Conservation (phyloP, 2,329 filamentous ascomycete genomes). For the Fusarium humuli region DNA sequence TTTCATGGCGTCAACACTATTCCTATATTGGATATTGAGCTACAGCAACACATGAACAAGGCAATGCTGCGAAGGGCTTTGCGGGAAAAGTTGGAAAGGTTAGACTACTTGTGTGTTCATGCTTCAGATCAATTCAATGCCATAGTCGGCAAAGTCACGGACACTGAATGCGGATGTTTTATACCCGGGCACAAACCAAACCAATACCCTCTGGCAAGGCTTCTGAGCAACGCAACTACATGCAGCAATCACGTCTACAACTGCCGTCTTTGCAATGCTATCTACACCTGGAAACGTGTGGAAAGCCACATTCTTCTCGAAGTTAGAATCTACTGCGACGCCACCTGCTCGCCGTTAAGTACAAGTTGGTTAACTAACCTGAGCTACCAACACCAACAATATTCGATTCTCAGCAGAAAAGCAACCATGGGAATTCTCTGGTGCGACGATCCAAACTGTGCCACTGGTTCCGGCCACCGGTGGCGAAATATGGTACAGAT, state of each 20-base stretch:
- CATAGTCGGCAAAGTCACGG: accelerated
- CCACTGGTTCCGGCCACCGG: background rate
- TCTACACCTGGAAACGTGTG: background rate
- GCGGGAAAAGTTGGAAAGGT: accelerated
- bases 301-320: background rate
- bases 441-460: background rate
- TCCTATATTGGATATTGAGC: background rate
- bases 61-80: accelerated
- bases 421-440: background rate
- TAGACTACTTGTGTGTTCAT: background rate
- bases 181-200: accelerated
- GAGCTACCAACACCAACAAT: background rate
- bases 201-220: too few species aligned
- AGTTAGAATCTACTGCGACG: background rate
- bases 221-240: accelerated
- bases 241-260: background rate
- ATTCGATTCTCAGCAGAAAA: background rate
- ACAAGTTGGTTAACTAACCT: background rate
- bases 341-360: too few species aligned
- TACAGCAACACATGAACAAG: accelerated
- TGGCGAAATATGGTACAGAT: background rate
- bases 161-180: background rate
- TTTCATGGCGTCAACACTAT: too few species aligned
- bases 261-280: accelerated
- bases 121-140: background rate